A percentile compares a stretch with the other conserved stretches of the same genome.
These are phyloP conservation scores for Pseudopyrenochaeta lycopersici DNA, from an alignment of 2,329 filamentous ascomycete species.

Conservation along the genomic window DNA sequence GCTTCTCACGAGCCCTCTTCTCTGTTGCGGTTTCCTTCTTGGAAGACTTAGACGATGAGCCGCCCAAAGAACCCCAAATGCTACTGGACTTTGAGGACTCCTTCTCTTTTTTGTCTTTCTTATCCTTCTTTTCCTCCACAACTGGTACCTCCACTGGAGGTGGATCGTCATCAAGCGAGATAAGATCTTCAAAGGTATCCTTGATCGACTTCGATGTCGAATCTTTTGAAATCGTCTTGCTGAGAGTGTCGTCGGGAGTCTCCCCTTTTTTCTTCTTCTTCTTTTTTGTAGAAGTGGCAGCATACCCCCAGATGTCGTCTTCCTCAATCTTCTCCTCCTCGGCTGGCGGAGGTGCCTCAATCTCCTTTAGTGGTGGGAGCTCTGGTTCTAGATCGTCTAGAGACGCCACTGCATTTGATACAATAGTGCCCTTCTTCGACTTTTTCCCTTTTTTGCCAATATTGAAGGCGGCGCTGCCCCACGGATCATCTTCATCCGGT, in stretches of 20 bases:
- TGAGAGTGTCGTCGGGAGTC: constrained; percentile 36
- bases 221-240: constrained; percentile 37
- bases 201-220: constrained; percentile 44
- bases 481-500: constrained; percentile 54
- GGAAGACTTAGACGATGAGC: constrained; percentile 25
- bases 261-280: constrained; percentile 48
- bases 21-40: constrained; percentile 46
- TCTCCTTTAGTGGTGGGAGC: constrained; percentile 62
- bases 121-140: constrained; percentile 33
- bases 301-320: constrained; percentile 41
- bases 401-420: constrained; percentile 58
- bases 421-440: constrained; percentile 61
- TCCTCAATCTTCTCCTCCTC: constrained; percentile 49
- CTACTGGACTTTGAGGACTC: constrained; percentile 29
- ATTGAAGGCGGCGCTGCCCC: constrained; percentile 48
- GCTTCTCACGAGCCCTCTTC: constrained; percentile 43
- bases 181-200: constrained; percentile 44
- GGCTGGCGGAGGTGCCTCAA: constrained; percentile 51
- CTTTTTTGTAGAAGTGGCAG: constrained; percentile 38
- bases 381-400: constrained; percentile 53
- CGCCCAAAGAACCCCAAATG: constrained; percentile 32
- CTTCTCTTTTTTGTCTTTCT: constrained; percentile 39
- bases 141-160: constrained; percentile 19
- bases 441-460: constrained; percentile 65
- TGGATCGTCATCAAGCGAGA: constrained; percentile 43